Evolutionary conservation across 176 grass and related monocot genomes (phyloP), one percentile per base, ranked within the genome.

Genomic region (Musa troglodytarum): DNA sequence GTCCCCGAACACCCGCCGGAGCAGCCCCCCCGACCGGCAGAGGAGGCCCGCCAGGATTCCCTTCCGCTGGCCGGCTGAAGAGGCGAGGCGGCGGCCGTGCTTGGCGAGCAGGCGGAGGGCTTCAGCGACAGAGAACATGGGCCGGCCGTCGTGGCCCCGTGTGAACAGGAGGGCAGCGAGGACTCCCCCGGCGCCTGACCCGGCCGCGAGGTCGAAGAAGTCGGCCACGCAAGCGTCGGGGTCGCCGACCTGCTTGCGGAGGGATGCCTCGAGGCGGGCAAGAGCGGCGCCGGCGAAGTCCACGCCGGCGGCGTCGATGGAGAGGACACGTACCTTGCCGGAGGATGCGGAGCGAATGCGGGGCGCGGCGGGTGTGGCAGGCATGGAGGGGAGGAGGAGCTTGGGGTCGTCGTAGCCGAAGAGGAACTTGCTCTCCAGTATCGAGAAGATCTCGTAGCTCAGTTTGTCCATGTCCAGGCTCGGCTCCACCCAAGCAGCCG

Each of bases 331-430:
- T 23, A 65, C 63, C 63, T 2, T 10, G 63, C 63, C 63, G 63
- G 63, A 20, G 7, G 11, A 2, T 17, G 63, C 19, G 22, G 63
- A 65, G 21, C 17, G 21, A 19, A 65, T 28, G 8, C 63, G 21
- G 4, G 21, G 6, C 10, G 6, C 11, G 8, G 8, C 63, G 22
- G 63, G 15, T 12, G 13, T 7, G 13, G 17, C 17, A 13, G 13
- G 55, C 55, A 17, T 58, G 55, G 55, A 17, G 17, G 55, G 2
- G 55, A 58, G 17, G 7, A 58, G 5, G 15, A 17, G 19, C 63
- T 23, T 65, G 63, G 20, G 22, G n/a, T 65, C 63, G 63, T 65
- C 63, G 63, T 65, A 65, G 55, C 55, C 55, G 55, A 58, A 58
- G 3, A 58, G 55, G 9, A 58, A 58, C 55, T 17, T 58, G 55